Evolutionary conservation across 352 stramenopile species (phyloP).

Genomic region (Peronospora tabacina): DNA sequence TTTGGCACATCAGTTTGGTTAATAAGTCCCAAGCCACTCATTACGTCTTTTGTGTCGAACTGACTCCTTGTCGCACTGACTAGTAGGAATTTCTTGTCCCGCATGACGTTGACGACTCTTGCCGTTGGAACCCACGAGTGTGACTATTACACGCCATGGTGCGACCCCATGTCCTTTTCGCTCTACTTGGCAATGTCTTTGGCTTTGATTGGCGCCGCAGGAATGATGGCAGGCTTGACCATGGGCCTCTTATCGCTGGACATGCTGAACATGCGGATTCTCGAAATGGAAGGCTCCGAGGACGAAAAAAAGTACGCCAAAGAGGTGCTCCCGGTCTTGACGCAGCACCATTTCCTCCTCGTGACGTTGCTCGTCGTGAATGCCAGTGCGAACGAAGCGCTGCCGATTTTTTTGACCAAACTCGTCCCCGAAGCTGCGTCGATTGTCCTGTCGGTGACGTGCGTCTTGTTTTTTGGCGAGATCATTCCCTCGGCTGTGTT

Average conservation of each 20-base stretch:
- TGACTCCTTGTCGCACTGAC: no score
- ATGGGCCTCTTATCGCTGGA: slow-evolving; percentile 73
- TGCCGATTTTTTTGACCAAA: slow-evolving; percentile 91
- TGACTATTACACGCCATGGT: slow-evolving; percentile 56
- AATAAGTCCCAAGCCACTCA: no score
- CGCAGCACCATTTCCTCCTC: slow-evolving; percentile 89
- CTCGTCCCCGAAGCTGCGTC: slow-evolving; percentile 81
- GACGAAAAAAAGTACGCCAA: slow-evolving; percentile 72
- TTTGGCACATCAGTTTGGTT: background rate
- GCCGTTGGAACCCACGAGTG: slow-evolving; percentile 21
- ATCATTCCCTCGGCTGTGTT: slow-evolving; percentile 91
- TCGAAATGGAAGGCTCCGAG: slow-evolving; percentile 63
- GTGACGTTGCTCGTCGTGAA: slow-evolving; percentile 94
- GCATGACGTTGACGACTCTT: slow-evolving; percentile 1
- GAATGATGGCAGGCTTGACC: slow-evolving; percentile 68
- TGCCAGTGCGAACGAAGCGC: slow-evolving; percentile 88
- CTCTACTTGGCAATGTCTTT: slow-evolving; percentile 44
- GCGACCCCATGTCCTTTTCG: slow-evolving; percentile 53
- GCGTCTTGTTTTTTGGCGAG: slow-evolving; percentile 94
- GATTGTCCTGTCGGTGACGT: slow-evolving; percentile 93
- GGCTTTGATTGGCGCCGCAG: slow-evolving; percentile 45
- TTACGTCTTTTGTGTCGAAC: no score
- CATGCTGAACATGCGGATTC: slow-evolving; percentile 75
- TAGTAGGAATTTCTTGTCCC: background rate
- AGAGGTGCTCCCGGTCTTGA: slow-evolving; percentile 84